Evolutionary conservation across 179 eudicot genomes (phyloP).

Genomic region (Beta lomatogona): DNA sequence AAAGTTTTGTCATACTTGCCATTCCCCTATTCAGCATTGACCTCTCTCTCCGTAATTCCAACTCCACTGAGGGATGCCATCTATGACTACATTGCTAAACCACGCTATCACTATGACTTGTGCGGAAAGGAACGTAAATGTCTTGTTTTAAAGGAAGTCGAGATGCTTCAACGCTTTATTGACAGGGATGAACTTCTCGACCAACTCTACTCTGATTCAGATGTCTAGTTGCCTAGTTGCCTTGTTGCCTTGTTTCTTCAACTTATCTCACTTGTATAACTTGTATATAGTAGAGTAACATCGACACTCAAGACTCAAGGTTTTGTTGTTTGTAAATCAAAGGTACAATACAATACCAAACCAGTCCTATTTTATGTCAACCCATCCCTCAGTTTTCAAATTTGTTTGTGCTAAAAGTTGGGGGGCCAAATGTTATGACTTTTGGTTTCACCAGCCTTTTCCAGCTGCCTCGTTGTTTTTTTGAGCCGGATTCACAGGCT

Average conservation of each 20-base stretch:
- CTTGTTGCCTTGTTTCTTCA: neutral
- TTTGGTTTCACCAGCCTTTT: no score
- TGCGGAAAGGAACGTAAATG: slow-evolving; percentile 75
- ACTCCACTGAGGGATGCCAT: slow-evolving; percentile 79
- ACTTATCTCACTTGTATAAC: slow-evolving; percentile 11
- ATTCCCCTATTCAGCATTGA: slow-evolving; percentile 74
- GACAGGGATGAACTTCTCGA: slow-evolving; percentile 71
- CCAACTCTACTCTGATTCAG: slow-evolving; percentile 27
- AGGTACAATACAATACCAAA: no score
- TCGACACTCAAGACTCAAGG: neutral
- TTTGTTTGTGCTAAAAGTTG: neutral
- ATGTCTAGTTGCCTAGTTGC: slow-evolving; percentile 9
- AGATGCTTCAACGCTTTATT: slow-evolving; percentile 78
- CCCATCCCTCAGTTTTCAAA: neutral
- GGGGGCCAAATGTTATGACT: neutral
- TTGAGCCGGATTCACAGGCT: no score
- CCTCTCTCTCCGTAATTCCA: slow-evolving; percentile 58
- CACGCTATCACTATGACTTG: slow-evolving; percentile 55
- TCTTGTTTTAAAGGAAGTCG: slow-evolving; percentile 70
- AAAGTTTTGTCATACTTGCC: slow-evolving; percentile 87
- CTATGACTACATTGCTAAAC: slow-evolving; percentile 81
- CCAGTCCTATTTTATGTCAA: neutral
- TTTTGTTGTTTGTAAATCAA: neutral
- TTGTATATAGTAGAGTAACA: neutral
- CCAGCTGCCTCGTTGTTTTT: no score